These are phyloP conservation scores for Magnolia sinica DNA, from an alignment of 164 flowering plant species.

Conservation along the genomic window DNA sequence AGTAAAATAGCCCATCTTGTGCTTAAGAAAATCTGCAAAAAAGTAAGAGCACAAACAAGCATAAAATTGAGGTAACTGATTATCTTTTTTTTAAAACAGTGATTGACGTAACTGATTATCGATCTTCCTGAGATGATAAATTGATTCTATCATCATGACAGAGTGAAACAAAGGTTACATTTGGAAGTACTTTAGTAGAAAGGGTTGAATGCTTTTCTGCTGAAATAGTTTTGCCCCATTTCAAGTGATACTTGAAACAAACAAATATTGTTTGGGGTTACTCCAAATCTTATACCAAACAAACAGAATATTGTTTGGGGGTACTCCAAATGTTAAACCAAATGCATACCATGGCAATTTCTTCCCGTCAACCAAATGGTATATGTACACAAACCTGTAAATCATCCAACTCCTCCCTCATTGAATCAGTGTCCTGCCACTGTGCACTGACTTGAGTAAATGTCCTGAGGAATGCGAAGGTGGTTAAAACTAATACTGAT, in stretches of 20 bases:
- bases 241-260: not conserved
- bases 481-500: not conserved
- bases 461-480: conserved; percentile 52
- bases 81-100: too few relatives aligned
- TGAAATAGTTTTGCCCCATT: not conserved
- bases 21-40: conserved; percentile 87
- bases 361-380: not conserved
- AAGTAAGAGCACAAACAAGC: not conserved
- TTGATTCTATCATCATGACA: not conserved
- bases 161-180: not conserved
- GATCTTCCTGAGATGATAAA: not conserved
- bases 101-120: not conserved
- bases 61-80: not conserved
- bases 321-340: too few relatives aligned
- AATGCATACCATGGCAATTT: not conserved
- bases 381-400: conserved; percentile 57
- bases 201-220: not conserved
- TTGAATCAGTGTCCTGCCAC: conserved; percentile 94
- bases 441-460: conserved; percentile 97
- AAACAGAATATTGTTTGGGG: not conserved
- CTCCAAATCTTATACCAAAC: too few relatives aligned
- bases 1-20: conserved; percentile 97
- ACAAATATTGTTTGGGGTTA: not conserved
- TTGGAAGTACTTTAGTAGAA: not conserved
- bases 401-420: conserved; percentile 98